These are phyloP conservation scores for Mortierella hygrophila DNA, from an alignment of 192 early-diverging fungal species.

Conservation along the genomic window DNA sequence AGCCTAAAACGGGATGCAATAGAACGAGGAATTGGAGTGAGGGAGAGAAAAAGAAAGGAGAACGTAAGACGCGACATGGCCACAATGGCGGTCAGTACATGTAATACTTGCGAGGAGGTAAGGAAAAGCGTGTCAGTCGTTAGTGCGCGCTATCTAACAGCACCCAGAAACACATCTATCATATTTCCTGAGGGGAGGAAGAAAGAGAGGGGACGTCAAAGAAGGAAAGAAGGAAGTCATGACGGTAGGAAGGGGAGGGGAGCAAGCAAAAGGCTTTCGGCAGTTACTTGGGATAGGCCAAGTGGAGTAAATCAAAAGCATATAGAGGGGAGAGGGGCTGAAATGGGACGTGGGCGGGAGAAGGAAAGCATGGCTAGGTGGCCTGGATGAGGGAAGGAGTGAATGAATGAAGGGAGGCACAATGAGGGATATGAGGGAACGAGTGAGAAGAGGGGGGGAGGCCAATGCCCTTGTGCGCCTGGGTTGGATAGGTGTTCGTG, in stretches of 20 bases:
- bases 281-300: background rate
- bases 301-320: background rate
- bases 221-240: background rate
- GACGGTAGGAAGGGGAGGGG: background rate
- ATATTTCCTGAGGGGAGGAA: background rate
- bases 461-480: background rate
- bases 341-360: no score
- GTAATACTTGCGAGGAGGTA: background rate
- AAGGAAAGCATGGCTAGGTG: background rate
- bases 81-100: background rate
- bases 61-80: background rate
- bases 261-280: background rate
- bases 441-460: background rate
- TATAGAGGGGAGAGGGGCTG: background rate
- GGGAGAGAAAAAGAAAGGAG: background rate
- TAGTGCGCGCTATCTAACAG: slow-evolving; percentile 4
- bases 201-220: background rate
- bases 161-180: background rate
- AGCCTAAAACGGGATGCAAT: background rate
- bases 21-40: background rate
- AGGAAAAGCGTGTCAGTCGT: background rate
- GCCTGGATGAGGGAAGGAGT: background rate
- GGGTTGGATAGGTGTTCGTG: background rate
- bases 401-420: background rate
- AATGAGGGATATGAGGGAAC: background rate